Evolutionary conservation across 2,329 filamentous ascomycete species (phyloP), one percentile per base, ranked within the genome.

Genomic region (Aspergillus fumigatiaffinis): DNA sequence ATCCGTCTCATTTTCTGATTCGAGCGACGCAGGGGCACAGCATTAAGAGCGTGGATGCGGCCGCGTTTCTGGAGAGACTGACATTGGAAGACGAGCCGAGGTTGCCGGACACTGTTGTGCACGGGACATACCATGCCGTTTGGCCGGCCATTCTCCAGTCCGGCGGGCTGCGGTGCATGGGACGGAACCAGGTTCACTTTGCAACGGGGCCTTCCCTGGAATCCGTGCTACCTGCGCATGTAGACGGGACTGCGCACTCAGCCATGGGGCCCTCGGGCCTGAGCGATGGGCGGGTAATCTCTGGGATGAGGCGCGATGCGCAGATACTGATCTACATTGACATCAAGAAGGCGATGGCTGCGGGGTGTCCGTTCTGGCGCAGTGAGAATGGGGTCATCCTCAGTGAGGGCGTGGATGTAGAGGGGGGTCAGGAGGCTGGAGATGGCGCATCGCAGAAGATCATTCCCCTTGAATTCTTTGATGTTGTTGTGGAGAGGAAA

Each of bases 21-120:
- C 91, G 94, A 68, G 94, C 94, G 28, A 96, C 95, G 70, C 94
- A 97, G 77, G 94, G 94, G 54, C 94, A 97, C 79, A 91, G 86
- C 66, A 90, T 99, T 70, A 85, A 86, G 68, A 77, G 87, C 6
- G 66, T 87, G 38, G 87, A 90, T 28, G 85, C 85, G n/a, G 84
- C 87, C 50, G 83, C 83, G 0, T 82, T 95, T 2, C 83, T 96
- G 3, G 82, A 80, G 21, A 86, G 87, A 6, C 79, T 97, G 56
- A 87, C 85, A 1, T 69, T 84, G 0, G 81, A 82, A 71, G 6
- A 81, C 68, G 25, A 84, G 28, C 56, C 62, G 10, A 65, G 68
- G 49, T 61, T 92, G 1, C 91, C 91, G 0, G 69, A 79, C 0
- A 79, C 82, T 0, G 90, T 92, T 3, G 84, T 97, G 2, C 92